Conservation (phyloP, 2,329 filamentous ascomycete genomes). For the Fusarium euwallaceae region DNA sequence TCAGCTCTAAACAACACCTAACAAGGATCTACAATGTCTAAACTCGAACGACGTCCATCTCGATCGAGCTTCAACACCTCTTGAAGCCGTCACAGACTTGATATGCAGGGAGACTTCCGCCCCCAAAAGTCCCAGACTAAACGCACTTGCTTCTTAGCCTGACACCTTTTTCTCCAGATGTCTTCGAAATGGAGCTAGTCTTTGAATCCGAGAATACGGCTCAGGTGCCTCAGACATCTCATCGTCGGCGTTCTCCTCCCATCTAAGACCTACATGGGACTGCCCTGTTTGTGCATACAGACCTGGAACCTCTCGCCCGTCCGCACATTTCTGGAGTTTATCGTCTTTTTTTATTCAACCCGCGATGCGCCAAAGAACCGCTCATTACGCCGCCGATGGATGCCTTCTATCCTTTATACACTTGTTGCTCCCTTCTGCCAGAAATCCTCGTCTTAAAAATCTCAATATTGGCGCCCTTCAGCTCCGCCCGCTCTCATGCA, state of each 20-base stretch:
- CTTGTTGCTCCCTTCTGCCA: constrained; percentile 13
- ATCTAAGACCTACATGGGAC: constrained; percentile 6
- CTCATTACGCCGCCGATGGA: constrained; percentile 17
- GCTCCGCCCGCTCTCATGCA: constrained; percentile 25
- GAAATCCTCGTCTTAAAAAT: constrained; percentile 16
- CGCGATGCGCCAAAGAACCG: background rate
- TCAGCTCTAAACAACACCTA: background rate
- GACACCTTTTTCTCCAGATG: background rate
- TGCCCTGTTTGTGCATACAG: background rate
- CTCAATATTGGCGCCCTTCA: constrained; percentile 21
- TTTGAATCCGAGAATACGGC: constrained; percentile 1
- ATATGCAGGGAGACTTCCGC: constrained; percentile 29
- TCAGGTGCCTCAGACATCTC: constrained; percentile 27
- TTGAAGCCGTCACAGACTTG: constrained; percentile 3
- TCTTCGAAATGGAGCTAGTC: background rate
- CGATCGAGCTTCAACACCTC: constrained; percentile 8
- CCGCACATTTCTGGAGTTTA: background rate
- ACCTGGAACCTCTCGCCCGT: background rate
- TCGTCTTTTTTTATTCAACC: background rate
- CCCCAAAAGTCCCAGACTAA: background rate
- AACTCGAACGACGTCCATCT: background rate
- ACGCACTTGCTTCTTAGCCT: background rate
- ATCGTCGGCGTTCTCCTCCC: background rate
- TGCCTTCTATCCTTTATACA: constrained; percentile 34
- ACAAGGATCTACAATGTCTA: background rate